phyloP scores from a whole-genome alignment of 495 filamentous ascomycete genomes.

The Aspergillus leporis region DNA sequence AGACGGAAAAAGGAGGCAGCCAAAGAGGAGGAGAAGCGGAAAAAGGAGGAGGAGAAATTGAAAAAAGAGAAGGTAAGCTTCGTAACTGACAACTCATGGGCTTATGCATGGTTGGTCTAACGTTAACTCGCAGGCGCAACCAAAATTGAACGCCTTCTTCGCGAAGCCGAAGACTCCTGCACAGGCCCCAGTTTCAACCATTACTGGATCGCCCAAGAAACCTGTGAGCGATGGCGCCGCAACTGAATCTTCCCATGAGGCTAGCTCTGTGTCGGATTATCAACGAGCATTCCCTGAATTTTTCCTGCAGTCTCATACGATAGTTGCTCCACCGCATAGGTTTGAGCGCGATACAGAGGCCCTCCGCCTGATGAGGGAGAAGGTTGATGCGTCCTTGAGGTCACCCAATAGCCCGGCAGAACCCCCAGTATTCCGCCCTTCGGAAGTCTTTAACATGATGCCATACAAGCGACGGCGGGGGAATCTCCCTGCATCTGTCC shows the following conservation, averaged over 20 bases:
- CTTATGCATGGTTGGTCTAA: background rate
- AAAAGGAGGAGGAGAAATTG: conserved; percentile 59
- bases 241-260: conserved; percentile 17
- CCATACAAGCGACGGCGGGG: conserved; percentile 54
- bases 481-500: conserved; percentile 52
- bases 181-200: conserved; percentile 18
- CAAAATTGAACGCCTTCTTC: conserved; percentile 63
- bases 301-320: conserved; percentile 67
- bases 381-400: conserved; percentile 48
- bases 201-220: conserved; percentile 29
- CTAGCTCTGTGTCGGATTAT: conserved; percentile 56
- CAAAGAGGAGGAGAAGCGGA: conserved; percentile 59
- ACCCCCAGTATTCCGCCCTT: conserved; percentile 48
- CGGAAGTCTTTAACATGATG: conserved; percentile 62
- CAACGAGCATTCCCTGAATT: conserved; percentile 74
- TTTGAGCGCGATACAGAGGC: conserved; percentile 59
- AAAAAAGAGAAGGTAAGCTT: conserved; percentile 66
- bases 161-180: conserved; percentile 43
- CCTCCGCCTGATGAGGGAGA: conserved; percentile 41
- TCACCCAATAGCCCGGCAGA: conserved; percentile 23
- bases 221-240: conserved; percentile 13
- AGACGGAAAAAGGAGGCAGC: conserved; percentile 43
- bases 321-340: conserved; percentile 54
- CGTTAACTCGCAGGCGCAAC: conserved; percentile 48
- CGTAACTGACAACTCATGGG: background rate